These are phyloP conservation scores for Blumeriella jaapii DNA, from an alignment of 2,329 filamentous ascomycete genomes.

Conservation along the genomic window DNA sequence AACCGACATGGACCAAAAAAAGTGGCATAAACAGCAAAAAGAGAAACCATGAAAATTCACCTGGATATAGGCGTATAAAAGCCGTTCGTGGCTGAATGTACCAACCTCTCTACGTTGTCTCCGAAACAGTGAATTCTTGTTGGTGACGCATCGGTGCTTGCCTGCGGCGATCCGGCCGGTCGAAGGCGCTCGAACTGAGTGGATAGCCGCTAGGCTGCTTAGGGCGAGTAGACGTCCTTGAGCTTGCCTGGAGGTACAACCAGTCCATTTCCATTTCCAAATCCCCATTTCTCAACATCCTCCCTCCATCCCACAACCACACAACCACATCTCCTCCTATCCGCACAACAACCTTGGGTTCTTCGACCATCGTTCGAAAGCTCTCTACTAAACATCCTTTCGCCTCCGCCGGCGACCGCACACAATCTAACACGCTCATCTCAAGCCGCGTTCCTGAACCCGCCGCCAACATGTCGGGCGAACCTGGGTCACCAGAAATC, in stretches of 20 bases:
- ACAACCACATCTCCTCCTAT: constrained; percentile 5
- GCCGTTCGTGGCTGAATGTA: no score
- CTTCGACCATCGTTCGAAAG: constrained; percentile 7
- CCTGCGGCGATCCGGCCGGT: no score
- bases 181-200: no score
- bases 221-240: constrained; percentile 8
- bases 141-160: no score
- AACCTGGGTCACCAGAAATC: constrained; percentile 40
- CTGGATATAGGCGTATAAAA: no score
- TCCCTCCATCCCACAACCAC: constrained; percentile 8
- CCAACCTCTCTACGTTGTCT: no score
- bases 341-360: constrained; percentile 2
- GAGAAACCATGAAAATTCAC: no score
- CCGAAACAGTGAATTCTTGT: no score
- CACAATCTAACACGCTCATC: not conserved
- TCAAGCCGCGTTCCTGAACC: constrained; percentile 7
- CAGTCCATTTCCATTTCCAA: not conserved
- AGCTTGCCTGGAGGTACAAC: constrained; percentile 4
- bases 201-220: no score
- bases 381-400: no score
- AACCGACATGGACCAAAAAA: no score
- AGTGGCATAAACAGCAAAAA: no score
- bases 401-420: constrained; percentile 2
- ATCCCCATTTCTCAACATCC: constrained; percentile 4
- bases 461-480: constrained; percentile 53